Conservation (phyloP, 129 eudicot genomes). For the Chrysanthemum makinoi region DNA sequence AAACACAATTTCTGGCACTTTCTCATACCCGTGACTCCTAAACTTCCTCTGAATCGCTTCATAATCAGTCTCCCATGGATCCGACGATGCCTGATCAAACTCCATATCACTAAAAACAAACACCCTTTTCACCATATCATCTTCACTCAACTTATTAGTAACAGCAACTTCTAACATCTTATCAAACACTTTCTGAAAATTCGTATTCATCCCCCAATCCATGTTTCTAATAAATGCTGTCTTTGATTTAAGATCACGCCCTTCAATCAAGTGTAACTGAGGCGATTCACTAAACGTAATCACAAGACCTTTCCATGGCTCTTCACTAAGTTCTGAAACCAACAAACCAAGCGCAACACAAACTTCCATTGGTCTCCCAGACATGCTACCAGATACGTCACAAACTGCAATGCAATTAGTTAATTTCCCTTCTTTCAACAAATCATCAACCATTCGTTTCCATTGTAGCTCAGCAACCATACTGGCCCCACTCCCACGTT, state of each 20-base stretch:
- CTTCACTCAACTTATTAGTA: slow-evolving; percentile 25
- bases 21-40: slow-evolving; percentile 28
- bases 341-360: background rate
- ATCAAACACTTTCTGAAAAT: slow-evolving; percentile 43
- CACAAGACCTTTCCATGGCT: background rate
- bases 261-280: background rate
- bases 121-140: slow-evolving; percentile 45
- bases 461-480: slow-evolving; percentile 20
- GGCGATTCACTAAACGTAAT: background rate
- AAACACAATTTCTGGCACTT: slow-evolving; percentile 55
- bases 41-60: slow-evolving; percentile 38
- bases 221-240: background rate
- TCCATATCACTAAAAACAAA: slow-evolving; percentile 29
- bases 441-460: slow-evolving; percentile 23
- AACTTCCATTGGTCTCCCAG: slow-evolving; percentile 17
- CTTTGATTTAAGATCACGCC: background rate
- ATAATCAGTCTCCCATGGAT: slow-evolving; percentile 55
- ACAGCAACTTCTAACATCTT: slow-evolving; percentile 37
- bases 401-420: slow-evolving; percentile 28
- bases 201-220: background rate
- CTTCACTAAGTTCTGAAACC: background rate
- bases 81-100: slow-evolving; percentile 31
- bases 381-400: slow-evolving; percentile 24
- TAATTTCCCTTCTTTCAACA: slow-evolving; percentile 15
- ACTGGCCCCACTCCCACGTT: background rate